Conservation (phyloP, 192 early-diverging fungal genomes). For the Backusella sp. region DNA sequence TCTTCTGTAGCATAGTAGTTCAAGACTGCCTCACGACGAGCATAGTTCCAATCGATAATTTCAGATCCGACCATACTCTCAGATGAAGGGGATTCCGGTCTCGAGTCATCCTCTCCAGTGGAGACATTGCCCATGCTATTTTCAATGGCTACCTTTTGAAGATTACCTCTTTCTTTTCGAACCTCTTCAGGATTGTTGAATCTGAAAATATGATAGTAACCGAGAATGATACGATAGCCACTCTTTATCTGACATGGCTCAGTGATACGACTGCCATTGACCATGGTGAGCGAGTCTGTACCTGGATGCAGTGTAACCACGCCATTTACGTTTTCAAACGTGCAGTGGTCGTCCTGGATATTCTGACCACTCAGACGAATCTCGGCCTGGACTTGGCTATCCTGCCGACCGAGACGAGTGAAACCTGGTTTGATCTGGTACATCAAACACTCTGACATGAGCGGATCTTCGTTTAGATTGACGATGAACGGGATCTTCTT, state of each 20-base stretch:
- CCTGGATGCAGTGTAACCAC: conserved; percentile 61
- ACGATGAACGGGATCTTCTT: conserved; percentile 69
- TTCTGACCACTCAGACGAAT: conserved; percentile 50
- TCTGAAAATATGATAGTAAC: conserved; percentile 77
- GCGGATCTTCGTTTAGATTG: conserved; percentile 77
- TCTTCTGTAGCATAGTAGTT: conserved; percentile 41
- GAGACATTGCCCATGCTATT: conserved; percentile 22
- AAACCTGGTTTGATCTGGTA: conserved; percentile 67
- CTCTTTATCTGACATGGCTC: conserved; percentile 56
- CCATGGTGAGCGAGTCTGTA: conserved; percentile 59
- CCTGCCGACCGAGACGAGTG: conserved; percentile 54
- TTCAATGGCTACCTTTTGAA: conserved; percentile 31
- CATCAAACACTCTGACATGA: conserved; percentile 75
- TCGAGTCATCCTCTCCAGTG: conserved; percentile 25
- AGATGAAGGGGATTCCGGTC: conserved; percentile 33
- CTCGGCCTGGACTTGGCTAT: conserved; percentile 29
- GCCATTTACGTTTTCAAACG: conserved; percentile 59
- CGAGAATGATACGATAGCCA: conserved; percentile 77
- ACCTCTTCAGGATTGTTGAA: conserved; percentile 84
- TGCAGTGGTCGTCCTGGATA: conserved; percentile 57
- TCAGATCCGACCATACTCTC: conserved; percentile 46
- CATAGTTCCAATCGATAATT: conserved; percentile 75
- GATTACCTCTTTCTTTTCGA: conserved; percentile 53
- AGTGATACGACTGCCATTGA: conserved; percentile 69
- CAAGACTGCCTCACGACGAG: conserved; percentile 65